Evolutionary conservation across 2,329 filamentous ascomycete species (phyloP).

Genomic region (Cladobotryum protrusum): DNA sequence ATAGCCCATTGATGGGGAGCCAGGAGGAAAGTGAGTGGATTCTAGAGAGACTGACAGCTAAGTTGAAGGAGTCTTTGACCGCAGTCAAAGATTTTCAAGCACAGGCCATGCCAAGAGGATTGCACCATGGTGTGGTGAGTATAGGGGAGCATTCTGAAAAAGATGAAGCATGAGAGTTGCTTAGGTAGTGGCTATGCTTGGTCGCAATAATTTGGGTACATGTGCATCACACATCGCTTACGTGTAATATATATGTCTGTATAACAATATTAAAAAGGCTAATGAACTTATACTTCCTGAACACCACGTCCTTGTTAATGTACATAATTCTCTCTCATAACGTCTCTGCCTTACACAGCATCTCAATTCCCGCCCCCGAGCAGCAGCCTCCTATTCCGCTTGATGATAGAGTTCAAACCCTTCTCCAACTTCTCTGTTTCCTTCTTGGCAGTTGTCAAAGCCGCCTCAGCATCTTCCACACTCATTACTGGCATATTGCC

Average conservation of each 20-base stretch:
- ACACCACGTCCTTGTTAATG: too few species aligned
- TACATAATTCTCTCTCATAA: too few species aligned
- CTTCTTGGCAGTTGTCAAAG: slow-evolving; percentile 44
- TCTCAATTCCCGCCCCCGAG: slow-evolving; percentile 28
- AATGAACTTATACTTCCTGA: too few species aligned
- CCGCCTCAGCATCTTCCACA: slow-evolving; percentile 57
- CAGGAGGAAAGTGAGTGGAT: slow-evolving; percentile 4
- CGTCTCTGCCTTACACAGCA: neutral
- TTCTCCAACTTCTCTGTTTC: slow-evolving; percentile 60
- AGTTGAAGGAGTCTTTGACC: neutral
- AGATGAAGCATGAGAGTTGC: too few species aligned
- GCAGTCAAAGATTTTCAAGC: neutral
- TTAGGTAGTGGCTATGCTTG: too few species aligned
- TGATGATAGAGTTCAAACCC: slow-evolving; percentile 52
- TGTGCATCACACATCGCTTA: too few species aligned
- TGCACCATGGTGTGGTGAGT: too few species aligned
- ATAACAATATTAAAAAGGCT: too few species aligned
- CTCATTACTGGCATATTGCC: slow-evolving; percentile 50
- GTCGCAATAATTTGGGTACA: too few species aligned
- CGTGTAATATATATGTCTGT: too few species aligned
- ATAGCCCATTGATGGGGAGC: neutral
- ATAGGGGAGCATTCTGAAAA: too few species aligned
- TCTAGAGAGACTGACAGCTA: neutral
- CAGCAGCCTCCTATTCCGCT: slow-evolving; percentile 52
- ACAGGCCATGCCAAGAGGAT: too few species aligned